Evolutionary conservation across 164 flowering plant genomes (phyloP), one percentile per base, ranked within the genome.

Genomic region (Aristolochia californica): DNA sequence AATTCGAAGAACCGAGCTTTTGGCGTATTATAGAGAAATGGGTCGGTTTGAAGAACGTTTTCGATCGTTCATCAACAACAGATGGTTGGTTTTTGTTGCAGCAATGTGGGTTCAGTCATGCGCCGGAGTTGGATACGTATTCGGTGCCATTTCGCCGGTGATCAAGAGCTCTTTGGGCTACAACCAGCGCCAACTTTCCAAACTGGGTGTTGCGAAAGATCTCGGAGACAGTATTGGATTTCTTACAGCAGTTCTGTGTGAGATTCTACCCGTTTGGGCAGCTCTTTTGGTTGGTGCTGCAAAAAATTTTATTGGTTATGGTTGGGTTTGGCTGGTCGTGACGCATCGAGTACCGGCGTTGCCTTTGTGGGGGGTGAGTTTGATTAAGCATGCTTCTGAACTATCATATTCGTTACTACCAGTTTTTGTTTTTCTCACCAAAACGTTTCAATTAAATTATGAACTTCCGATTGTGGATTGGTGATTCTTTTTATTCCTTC

Each of bases 181-280:
- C 66, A 90, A 94, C 65, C 97, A 94, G 74, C 73, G 59, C 55
- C 90, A 90, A 78, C 40, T 94, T 55, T 87, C 97, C 4, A 74
- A 80, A 20, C 66, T 94, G 54, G 99, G 95, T 14, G 88, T 94
- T 47, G 97, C 96, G 10, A 94, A 94, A 67, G 97, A 94, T 61
- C 77, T 94, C n/a, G 99, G 99, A 0, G 99, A 86, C 62, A 83
- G 91, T 69, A 86, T 94, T 62, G 99, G 99, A 9, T 84, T 94
- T 58, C 69, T 86, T 27, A 85, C 96, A 30, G 99, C 83, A n/a
- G 79, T 64, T 64, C 66, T 90, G 64, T 78, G 76, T 50, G 99
- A 88, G 82, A 28, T 82, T 38, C 68, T 90, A 78, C 99, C 99
- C 5, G 8, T 86, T 38, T 94, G 97, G 97, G 97, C 70, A 48